Conservation (phyloP, 805 yeast species). For the Saturnispora diversa region DNA sequence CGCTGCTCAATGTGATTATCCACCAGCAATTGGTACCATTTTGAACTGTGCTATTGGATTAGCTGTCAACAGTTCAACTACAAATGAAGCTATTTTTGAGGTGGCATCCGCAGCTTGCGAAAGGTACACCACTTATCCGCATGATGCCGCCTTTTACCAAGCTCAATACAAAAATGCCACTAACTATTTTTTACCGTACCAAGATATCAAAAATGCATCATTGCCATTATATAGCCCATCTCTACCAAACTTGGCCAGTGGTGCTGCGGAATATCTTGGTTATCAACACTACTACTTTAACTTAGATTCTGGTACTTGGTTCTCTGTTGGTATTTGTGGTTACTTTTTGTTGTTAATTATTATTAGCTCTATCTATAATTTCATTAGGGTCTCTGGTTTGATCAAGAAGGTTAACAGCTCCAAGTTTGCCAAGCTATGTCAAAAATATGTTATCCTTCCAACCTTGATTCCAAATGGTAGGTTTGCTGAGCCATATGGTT, state of each 20-base stretch:
- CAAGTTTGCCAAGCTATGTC: conserved; percentile 18
- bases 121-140: conserved; percentile 17
- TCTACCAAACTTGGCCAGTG: conserved; percentile 9
- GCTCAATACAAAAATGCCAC: conserved; percentile 4
- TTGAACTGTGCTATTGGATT: conserved; percentile 12
- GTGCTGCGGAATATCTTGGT: conserved; percentile 1
- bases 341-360: conserved; percentile 35
- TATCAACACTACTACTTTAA: conserved; percentile 17
- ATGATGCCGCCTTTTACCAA: conserved; percentile 19
- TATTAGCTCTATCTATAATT: conserved; percentile 30
- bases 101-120: neutral
- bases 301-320: conserved; percentile 24
- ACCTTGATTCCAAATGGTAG: conserved; percentile 27
- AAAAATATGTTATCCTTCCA: conserved; percentile 33
- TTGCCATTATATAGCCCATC: conserved; percentile 15
- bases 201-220: conserved; percentile 6
- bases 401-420: conserved; percentile 21
- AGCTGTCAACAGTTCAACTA: neutral
- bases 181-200: conserved; percentile 9
- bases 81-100: neutral
- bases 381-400: conserved; percentile 24
- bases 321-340: conserved; percentile 30
- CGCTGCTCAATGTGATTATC: conserved; percentile 14
- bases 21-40: conserved; percentile 16
- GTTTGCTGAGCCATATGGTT: conserved; percentile 15